These are phyloP conservation scores for Rhodotorula graminis DNA, from an alignment of 768 basidiomycete genomes.

Conservation along the genomic window DNA sequence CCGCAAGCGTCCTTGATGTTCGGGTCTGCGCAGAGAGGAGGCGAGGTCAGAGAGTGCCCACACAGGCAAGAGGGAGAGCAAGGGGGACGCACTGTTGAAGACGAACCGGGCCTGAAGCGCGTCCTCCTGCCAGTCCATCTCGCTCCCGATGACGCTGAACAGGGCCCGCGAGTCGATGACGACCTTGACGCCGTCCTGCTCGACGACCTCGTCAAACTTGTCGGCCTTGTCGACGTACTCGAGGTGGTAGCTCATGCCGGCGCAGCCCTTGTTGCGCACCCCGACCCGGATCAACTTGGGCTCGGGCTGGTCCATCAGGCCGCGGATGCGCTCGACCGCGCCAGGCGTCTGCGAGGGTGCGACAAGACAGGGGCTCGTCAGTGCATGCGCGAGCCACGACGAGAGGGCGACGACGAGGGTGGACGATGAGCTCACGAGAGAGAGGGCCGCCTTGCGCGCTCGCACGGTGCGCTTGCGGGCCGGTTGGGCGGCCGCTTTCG, in stretches of 20 bases:
- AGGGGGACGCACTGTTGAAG: constrained; percentile 24
- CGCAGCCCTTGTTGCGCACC: constrained; percentile 96
- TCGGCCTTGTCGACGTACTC: constrained; percentile 88
- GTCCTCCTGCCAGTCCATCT: constrained; percentile 99
- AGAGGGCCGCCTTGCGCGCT: constrained; percentile 69
- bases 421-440: constrained; percentile 54
- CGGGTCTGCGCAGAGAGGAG: constrained; percentile 79
- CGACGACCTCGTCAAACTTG: constrained; percentile 91
- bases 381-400: background rate
- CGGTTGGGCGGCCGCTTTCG: background rate
- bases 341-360: constrained; percentile 60
- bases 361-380: background rate
- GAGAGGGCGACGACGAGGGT: constrained; percentile 41
- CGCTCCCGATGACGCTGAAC: constrained; percentile 95
- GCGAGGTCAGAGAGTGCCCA: constrained; percentile 58
- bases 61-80: background rate
- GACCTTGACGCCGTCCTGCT: constrained; percentile 89
- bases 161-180: constrained; percentile 94
- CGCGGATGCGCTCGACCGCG: constrained; percentile 67
- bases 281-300: constrained; percentile 92
- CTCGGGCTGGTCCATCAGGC: constrained; percentile 63
- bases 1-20: constrained; percentile 93
- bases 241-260: constrained; percentile 80
- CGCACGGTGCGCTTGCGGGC: constrained; percentile 47
- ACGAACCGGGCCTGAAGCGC: constrained; percentile 63